Base-by-base conservation (phyloP, 257 asterid species). In the Apocynum venetum region DNA sequence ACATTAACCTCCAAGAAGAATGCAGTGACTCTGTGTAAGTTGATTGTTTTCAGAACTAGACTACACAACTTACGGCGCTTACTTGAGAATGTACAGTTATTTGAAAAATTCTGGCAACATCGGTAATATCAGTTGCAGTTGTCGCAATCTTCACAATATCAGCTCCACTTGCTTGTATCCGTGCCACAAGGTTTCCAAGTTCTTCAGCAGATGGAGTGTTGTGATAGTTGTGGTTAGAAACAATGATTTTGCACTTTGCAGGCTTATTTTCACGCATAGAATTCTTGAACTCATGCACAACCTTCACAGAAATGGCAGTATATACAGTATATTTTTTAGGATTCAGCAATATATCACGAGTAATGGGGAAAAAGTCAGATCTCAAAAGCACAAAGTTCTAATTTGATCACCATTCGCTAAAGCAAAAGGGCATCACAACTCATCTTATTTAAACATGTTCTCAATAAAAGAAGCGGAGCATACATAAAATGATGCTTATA, bases 61-160 rank as follows among this genome's bases (percentile, higher is more conserved):
- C 49, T 20, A 60, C 36, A 53, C 77, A 35, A 76, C 82, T 78
- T 71, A 81, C 63, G 70, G 64, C 70, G 77, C 97, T 87, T 89
- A 96, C 99, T 86, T 96, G 99, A 64, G 89, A 91, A 88, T 96
- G 99, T 67, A 93, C 97, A 13, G 91, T 87, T 75, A 96, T 90
- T 84, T 93, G 92, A 74, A 96, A 88, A 77, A 96, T 92, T 77
- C 98, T 93, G 9, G 97, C 97, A 19, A 89, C 97, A 70, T 96
- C 98, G 0, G 93, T 91, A 86, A 96, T 86, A 84, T 93, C 97
- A 78, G 74, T 71, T 71, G 98, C 97, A 49, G 98, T 93, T 61
- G 99, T 96, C 68, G 99, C 98, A 76, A 96, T 85, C 86, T 96
- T 93, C 78, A 96, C 95, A 9, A 96, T 89, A 91, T 96, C 99